Evolutionary conservation across 140 eudicot genomes (phyloP).

Genomic region (Anethum foeniculum): DNA sequence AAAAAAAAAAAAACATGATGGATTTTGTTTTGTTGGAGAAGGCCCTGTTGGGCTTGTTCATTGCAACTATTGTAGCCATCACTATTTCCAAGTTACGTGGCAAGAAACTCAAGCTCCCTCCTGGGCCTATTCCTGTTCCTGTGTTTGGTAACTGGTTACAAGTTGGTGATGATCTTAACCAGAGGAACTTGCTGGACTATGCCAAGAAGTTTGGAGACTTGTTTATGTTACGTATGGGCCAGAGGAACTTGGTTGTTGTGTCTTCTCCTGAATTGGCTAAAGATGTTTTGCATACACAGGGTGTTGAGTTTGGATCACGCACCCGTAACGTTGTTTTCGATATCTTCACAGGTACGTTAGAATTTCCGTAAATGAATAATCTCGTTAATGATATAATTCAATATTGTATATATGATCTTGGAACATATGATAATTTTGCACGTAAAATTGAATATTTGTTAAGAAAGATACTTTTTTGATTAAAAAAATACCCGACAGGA

Average conservation of each 20-base stretch:
- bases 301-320: slow-evolving; percentile 84
- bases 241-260: slow-evolving; percentile 72
- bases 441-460: no score
- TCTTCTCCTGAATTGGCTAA: slow-evolving; percentile 72
- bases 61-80: slow-evolving; percentile 45
- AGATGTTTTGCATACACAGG: slow-evolving; percentile 85
- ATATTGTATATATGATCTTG: no score
- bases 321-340: slow-evolving; percentile 88
- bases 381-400: no score
- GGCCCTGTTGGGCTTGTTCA: slow-evolving; percentile 47
- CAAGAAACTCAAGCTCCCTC: slow-evolving; percentile 59
- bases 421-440: no score
- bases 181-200: slow-evolving; percentile 50
- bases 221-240: slow-evolving; percentile 76
- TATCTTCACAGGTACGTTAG: slow-evolving; percentile 80
- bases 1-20: slow-evolving; percentile 24
- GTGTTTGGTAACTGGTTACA: slow-evolving; percentile 93
- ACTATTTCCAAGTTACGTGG: slow-evolving; percentile 57
- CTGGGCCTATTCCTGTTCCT: slow-evolving; percentile 79
- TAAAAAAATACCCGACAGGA: no score
- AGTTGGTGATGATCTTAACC: slow-evolving; percentile 77
- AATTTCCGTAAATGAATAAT: no score
- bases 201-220: slow-evolving; percentile 70
- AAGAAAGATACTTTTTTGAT: no score
- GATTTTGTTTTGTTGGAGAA: slow-evolving; percentile 69